Percentiles rank a stretch among this genome's conserved stretches.
phyloP scores from a whole-genome alignment of 345 rosid genomes.

The Arabis hirsuta region DNA sequence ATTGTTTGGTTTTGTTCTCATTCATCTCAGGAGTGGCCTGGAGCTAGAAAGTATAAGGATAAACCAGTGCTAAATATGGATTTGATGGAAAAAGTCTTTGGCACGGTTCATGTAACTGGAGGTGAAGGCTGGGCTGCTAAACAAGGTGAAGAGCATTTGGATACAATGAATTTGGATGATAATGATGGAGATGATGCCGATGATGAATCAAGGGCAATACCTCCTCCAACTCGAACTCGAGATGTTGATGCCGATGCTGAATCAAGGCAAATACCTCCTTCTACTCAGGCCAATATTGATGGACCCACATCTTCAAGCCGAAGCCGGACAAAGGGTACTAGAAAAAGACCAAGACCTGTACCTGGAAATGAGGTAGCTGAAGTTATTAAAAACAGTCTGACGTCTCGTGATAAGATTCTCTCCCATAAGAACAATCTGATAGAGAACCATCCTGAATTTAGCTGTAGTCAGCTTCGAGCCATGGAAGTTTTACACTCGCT shows the following conservation, averaged over 20 bases:
- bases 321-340: neutral
- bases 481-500: neutral
- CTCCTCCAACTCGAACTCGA: neutral
- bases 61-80: constrained; percentile 11
- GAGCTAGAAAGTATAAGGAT: neutral
- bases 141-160: neutral
- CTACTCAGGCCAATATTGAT: too few species aligned
- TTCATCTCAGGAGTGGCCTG: constrained; percentile 14
- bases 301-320: neutral
- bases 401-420: neutral
- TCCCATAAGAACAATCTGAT: neutral
- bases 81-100: neutral
- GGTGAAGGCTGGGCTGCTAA: constrained; percentile 18
- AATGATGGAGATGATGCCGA: too few species aligned
- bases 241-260: neutral
- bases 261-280: too few species aligned
- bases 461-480: neutral
- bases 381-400: neutral
- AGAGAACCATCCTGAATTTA: neutral
- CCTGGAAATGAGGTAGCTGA: neutral
- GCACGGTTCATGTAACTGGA: neutral
- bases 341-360: neutral
- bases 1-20: too few species aligned
- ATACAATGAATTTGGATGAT: too few species aligned
- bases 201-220: too few species aligned